Evolutionary conservation across 1,139 yeast species (phyloP).

Genomic region (Kodamaea sp.): DNA sequence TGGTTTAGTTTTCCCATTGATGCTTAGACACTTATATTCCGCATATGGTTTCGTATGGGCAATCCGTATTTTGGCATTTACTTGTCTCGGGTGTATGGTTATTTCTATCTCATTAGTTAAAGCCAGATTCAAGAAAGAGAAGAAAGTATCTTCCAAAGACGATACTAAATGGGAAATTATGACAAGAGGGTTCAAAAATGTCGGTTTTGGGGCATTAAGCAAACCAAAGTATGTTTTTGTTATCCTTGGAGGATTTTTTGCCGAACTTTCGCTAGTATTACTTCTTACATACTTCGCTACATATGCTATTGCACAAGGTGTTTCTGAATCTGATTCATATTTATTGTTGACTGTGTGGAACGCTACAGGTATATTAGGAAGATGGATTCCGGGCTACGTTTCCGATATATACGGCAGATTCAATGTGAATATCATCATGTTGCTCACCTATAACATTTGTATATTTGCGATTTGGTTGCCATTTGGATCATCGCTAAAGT

Average conservation of each 20-base stretch:
- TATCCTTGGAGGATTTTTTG: conserved; percentile 12
- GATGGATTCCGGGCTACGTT: conserved; percentile 27
- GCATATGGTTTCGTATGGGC: conserved; percentile 61
- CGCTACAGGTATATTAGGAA: conserved; percentile 27
- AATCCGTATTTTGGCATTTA: conserved; percentile 51
- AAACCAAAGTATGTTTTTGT: conserved; percentile 10
- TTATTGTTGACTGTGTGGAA: conserved; percentile 28
- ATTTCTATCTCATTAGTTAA: conserved; percentile 39
- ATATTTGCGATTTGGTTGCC: conserved; percentile 27
- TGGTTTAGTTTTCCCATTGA: conserved; percentile 55
- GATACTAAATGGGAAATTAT: conserved; percentile 3
- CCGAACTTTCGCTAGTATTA: conserved; percentile 55
- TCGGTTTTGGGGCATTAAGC: conserved; percentile 5
- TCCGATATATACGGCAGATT: conserved; percentile 32
- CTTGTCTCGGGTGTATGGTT: conserved; percentile 38
- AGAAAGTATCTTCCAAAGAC: background rate
- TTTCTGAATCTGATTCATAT: conserved; percentile 19
- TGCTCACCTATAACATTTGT: conserved; percentile 18
- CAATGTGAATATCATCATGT: conserved; percentile 24
- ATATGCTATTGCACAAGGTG: conserved; percentile 28
- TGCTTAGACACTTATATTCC: conserved; percentile 45
- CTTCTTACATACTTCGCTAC: conserved; percentile 33
- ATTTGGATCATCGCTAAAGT: conserved; percentile 24
- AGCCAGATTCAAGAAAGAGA: conserved; percentile 27
- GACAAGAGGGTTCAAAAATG: background rate